phyloP scores from a whole-genome alignment of 805 yeast species.

The Starmerella apis region DNA sequence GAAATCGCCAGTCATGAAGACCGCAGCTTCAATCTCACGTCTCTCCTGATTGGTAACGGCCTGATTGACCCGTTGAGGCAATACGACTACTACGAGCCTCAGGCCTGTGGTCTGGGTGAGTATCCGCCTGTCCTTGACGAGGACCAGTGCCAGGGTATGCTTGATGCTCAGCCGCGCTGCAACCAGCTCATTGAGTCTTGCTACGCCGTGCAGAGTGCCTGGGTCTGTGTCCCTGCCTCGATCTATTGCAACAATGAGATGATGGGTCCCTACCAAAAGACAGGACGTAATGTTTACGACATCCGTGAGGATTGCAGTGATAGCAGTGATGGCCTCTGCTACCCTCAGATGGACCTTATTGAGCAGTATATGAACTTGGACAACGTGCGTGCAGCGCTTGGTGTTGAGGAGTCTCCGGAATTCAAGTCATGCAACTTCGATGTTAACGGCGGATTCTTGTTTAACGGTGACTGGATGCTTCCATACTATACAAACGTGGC shows the following conservation, averaged over 20 bases:
- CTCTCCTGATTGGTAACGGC: conserved; percentile 86
- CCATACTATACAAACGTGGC: conserved; percentile 52
- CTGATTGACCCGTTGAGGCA: conserved; percentile 77
- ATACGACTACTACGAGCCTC: conserved; percentile 69
- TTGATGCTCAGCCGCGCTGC: conserved; percentile 60
- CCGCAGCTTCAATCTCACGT: conserved; percentile 56
- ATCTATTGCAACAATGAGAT: conserved; percentile 69
- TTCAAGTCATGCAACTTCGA: conserved; percentile 69
- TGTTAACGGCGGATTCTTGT: conserved; percentile 62
- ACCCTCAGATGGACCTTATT: conserved; percentile 59
- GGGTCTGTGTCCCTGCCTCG: conserved; percentile 84
- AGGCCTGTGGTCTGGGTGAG: conserved; percentile 94
- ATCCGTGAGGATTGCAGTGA: conserved; percentile 54
- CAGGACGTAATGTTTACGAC: conserved; percentile 83
- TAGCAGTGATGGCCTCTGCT: conserved; percentile 43
- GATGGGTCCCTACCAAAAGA: conserved; percentile 62
- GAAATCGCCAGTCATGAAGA: conserved; percentile 52
- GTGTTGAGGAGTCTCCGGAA: conserved; percentile 64
- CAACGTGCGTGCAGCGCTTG: conserved; percentile 64
- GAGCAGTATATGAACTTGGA: conserved; percentile 65
- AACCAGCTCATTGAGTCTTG: conserved; percentile 59
- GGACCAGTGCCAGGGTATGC: conserved; percentile 64
- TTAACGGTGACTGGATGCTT: conserved; percentile 55
- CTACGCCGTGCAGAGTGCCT: conserved; percentile 55
- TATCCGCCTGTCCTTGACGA: conserved; percentile 62